Evolutionary conservation across 2,329 filamentous ascomycete species (phyloP).

Genomic region (Fusarium beomiforme): DNA sequence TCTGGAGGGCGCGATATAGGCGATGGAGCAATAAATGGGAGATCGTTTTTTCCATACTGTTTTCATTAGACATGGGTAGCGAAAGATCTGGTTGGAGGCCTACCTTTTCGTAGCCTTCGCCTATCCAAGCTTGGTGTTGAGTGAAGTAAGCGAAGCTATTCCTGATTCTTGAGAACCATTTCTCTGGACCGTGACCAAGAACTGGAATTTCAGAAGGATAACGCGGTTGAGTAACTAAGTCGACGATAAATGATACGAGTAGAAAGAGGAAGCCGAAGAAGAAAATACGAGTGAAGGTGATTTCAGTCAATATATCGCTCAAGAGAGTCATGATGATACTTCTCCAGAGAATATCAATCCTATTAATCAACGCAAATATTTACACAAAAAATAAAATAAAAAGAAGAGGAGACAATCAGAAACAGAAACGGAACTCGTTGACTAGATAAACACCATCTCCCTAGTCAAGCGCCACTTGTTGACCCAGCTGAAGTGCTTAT

Average conservation of each 20-base stretch:
- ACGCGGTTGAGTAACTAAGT: conserved; percentile 51
- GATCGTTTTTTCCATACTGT: conserved; percentile 54
- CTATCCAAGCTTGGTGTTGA: conserved; percentile 53
- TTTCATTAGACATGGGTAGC: not conserved
- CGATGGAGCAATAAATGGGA: conserved; percentile 55
- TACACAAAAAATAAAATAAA: not conserved
- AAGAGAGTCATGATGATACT: conserved; percentile 18
- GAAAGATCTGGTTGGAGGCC: too few species aligned
- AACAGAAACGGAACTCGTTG: not conserved
- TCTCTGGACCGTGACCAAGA: conserved; percentile 50
- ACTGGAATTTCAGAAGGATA: conserved; percentile 54
- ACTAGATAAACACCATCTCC: not conserved
- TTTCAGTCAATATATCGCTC: conserved; percentile 38
- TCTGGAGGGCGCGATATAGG: conserved; percentile 54
- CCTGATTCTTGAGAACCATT: conserved; percentile 49
- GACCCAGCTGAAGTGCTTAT: not conserved
- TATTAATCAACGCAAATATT: not conserved
- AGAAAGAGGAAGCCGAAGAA: conserved; percentile 47
- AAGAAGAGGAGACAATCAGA: too few species aligned
- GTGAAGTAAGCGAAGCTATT: conserved; percentile 54
- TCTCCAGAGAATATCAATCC: not conserved
- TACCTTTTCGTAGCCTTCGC: conserved; percentile 56
- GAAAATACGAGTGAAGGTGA: conserved; percentile 46
- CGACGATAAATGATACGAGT: conserved; percentile 51
- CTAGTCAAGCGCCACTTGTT: not conserved